Conservation (phyloP, 768 basidiomycete genomes). For the Leccinum incarnatum region DNA sequence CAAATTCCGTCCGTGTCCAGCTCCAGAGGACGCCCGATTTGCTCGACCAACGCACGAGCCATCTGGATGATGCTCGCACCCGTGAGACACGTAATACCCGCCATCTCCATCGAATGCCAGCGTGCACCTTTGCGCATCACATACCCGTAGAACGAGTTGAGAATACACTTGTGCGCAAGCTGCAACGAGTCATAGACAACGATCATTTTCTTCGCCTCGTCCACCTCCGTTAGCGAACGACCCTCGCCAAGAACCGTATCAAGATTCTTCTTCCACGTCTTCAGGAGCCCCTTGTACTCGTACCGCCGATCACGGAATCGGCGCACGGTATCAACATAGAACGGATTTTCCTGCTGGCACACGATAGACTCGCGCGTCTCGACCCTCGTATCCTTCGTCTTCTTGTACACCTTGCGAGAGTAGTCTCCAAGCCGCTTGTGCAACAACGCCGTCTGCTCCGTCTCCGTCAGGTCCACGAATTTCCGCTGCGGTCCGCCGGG, state of each 20-base stretch:
- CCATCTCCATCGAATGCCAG: constrained; percentile 99
- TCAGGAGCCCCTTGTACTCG: constrained; percentile 97
- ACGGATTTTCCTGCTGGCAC: constrained; percentile 96
- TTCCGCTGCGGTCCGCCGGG: constrained; percentile 71
- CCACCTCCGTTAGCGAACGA: constrained; percentile 77
- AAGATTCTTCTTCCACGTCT: constrained; percentile 99
- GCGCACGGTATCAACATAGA: constrained; percentile 98
- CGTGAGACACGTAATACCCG: constrained; percentile 96
- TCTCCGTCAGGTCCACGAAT: constrained; percentile 76
- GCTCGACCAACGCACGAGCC: constrained; percentile 95
- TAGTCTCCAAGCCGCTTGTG: constrained; percentile 99
- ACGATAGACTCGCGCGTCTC: constrained; percentile 93
- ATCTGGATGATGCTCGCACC: constrained; percentile 98
- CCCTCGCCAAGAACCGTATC: constrained; percentile 70
- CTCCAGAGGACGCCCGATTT: constrained; percentile 95
- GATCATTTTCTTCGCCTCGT: constrained; percentile 99
- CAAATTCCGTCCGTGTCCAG: constrained; percentile 99
- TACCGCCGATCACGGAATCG: constrained; percentile 96
- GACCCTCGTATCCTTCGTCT: constrained; percentile 95
- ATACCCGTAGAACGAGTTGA: constrained; percentile 99
- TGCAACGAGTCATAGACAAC: constrained; percentile 98
- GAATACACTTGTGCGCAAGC: constrained; percentile 98
- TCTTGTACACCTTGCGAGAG: constrained; percentile 97
- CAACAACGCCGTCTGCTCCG: constrained; percentile 87
- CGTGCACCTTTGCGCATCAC: constrained; percentile 99